Evolutionary conservation across 2,329 filamentous ascomycete genomes (phyloP).

Genomic region (Diplodia corticola): DNA sequence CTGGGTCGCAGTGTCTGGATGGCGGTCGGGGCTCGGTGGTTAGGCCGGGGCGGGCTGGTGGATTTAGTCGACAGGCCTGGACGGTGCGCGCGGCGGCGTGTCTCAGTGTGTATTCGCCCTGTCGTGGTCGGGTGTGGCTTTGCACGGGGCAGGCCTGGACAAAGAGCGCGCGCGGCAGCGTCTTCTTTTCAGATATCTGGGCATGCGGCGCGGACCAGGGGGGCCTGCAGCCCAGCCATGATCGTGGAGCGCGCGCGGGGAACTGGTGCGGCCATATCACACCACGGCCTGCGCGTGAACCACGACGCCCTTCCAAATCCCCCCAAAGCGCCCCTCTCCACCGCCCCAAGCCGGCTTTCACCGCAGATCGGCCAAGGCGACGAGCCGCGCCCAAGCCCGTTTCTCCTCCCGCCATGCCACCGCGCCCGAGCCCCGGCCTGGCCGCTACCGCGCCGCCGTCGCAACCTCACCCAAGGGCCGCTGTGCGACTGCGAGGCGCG

Average conservation of each 20-base stretch:
- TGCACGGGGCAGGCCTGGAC: not conserved
- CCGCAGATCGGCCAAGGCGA: slow-evolving; percentile 15
- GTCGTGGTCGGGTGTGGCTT: slow-evolving; percentile 12
- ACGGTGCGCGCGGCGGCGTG: slow-evolving; percentile 13
- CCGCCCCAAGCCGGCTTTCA: slow-evolving; percentile 11
- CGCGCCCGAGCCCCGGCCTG: not conserved
- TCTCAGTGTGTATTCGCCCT: slow-evolving; percentile 3
- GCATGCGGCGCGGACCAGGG: slow-evolving; percentile 1
- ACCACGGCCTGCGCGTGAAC: slow-evolving; percentile 16
- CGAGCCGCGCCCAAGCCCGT: slow-evolving; percentile 10
- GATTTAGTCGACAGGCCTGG: slow-evolving; percentile 11
- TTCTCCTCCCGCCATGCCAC: slow-evolving; percentile 18
- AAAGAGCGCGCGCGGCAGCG: not conserved
- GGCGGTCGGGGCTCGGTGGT: slow-evolving; percentile 11
- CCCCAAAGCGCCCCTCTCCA: not conserved
- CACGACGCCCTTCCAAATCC: slow-evolving; percentile 3
- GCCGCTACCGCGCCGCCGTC: not conserved
- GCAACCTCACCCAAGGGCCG: not conserved
- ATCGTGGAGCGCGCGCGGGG: slow-evolving; percentile 15
- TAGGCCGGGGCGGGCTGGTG: slow-evolving; percentile 3
- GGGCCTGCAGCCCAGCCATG: not conserved
- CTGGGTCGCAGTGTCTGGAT: slow-evolving; percentile 9
- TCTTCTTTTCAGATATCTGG: slow-evolving; percentile 10
- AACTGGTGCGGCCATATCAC: slow-evolving; percentile 21
- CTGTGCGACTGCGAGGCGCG: not conserved